Base-by-base conservation (phyloP, 208 protist species). In the Crithidia mellificae region DNA sequence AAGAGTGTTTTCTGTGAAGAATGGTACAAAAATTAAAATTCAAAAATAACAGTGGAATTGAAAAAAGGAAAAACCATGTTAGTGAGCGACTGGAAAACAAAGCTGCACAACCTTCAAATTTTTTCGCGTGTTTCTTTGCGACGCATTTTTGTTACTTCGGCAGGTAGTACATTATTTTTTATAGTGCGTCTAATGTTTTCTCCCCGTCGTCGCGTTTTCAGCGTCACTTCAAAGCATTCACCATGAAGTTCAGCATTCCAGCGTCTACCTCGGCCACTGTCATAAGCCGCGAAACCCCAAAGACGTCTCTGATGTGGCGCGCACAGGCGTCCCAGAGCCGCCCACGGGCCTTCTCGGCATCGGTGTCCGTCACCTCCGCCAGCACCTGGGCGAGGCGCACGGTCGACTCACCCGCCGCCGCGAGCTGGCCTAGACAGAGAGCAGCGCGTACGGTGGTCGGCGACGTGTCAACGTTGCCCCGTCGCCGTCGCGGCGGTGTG, bases 291-390 rank as follows among this genome's bases (percentile, higher is more conserved):
- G 63, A 66, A 7, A 76, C 70, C 4, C 47, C 70, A 41, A 76
- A 76, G 9, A 65, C 63, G 0, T 29, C 49, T 43, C 46, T 44
- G 3, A 76, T 53, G 0, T 41, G 54, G 0, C 19, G 49, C 14
- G 63, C 58, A 47, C 62, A 76, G 12, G 19, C 47, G 34, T 58
- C 70, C 70, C 70, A 76, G 20, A 76, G 32, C 7, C 43, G 47
- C 20, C 27, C 63, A 22, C 59, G 39, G 20, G 70, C 56, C 20
- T 25, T 17, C 2, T 51, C 46, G 19, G 22, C 38, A 24, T 53
- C 44, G 1, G 56, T 36, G 22, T 50, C 70, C 27, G 44, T 29
- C 15, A 36, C 62, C 29, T 69, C 38, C 30, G 27, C 70, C 9
- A 76, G 46, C 32, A 66, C 51, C 41, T 63, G 63, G 6, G 55